Evolutionary conservation across 2,329 filamentous ascomycete genomes (phyloP).

Genomic region (Laburnicola sp.): DNA sequence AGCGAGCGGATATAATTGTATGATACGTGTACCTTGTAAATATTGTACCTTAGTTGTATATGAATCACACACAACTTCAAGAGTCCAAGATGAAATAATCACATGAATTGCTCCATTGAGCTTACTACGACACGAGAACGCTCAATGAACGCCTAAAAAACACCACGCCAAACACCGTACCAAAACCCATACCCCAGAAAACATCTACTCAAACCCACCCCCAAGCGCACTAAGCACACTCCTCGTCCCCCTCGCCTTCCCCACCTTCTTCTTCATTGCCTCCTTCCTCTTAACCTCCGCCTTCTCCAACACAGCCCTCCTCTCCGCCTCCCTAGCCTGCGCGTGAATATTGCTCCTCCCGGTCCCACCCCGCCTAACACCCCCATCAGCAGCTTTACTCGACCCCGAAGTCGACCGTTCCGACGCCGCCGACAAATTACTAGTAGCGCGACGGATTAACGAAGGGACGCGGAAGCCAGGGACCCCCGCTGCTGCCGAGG

Average conservation of each 20-base stretch:
- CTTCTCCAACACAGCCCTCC: constrained; percentile 55
- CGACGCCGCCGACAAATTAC: constrained; percentile 46
- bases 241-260: constrained; percentile 31
- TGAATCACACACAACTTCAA: neutral
- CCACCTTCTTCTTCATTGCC: constrained; percentile 50
- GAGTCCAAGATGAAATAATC: neutral
- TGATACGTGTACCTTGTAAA: neutral
- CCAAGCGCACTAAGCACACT: constrained; percentile 39
- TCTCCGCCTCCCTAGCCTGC: constrained; percentile 61
- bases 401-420: constrained; percentile 42
- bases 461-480: constrained; percentile 67
- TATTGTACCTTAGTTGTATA: constrained; percentile 6
- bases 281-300: constrained; percentile 56
- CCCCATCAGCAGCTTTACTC: constrained; percentile 34
- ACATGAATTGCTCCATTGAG: neutral
- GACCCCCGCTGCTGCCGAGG: constrained; percentile 42
- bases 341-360: constrained; percentile 65
- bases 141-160: neutral
- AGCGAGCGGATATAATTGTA: constrained; percentile 68
- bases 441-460: constrained; percentile 73
- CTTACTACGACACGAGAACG: neutral
- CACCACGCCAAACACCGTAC: neutral
- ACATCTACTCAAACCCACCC: constrained; percentile 42
- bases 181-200: neutral
- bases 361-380: constrained; percentile 53